Percentiles rank a stretch among this genome's conserved stretches.
Evolutionary conservation across 108 stramenopile species (phyloP).

Genomic region (Nitzschia sp.): DNA sequence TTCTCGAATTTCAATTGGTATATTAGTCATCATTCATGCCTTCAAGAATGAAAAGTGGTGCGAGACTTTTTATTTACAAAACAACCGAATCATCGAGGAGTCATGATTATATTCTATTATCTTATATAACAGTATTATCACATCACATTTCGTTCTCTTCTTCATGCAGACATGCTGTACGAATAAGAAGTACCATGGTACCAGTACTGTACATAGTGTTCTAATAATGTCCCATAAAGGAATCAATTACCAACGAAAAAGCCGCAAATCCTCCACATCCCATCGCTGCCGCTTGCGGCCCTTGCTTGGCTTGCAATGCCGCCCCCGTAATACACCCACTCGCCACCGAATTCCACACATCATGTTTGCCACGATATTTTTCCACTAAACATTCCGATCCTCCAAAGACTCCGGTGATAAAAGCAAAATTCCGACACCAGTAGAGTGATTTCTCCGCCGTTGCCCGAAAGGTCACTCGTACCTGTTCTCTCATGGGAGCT

Average conservation of each 20-base stretch:
- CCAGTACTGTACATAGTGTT: too few species aligned
- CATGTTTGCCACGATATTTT: constrained; percentile 91
- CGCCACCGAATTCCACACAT: constrained; percentile 90
- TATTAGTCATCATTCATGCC: too few species aligned
- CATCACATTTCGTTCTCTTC: too few species aligned
- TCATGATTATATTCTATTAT: too few species aligned
- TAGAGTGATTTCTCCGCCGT: constrained; percentile 87
- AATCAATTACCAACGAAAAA: constrained; percentile 90
- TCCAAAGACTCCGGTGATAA: constrained; percentile 91
- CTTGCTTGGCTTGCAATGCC: constrained; percentile 86
- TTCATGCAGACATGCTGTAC: too few species aligned
- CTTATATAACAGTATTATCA: too few species aligned
- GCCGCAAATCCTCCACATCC: constrained; percentile 96
- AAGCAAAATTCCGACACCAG: constrained; percentile 91
- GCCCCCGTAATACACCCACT: constrained; percentile 93
- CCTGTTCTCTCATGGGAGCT: constrained; percentile 84
- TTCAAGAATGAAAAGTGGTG: too few species aligned
- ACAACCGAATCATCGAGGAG: too few species aligned
- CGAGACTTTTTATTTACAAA: too few species aligned
- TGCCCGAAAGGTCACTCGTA: constrained; percentile 69
- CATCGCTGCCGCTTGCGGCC: constrained; percentile 87
- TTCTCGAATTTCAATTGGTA: too few species aligned
- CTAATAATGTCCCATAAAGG: constrained; percentile 80
- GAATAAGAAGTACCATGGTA: too few species aligned
- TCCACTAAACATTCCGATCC: constrained; percentile 91